These are phyloP conservation scores for Cerioporus squamosus DNA, from an alignment of 1,284 basidiomycete genomes.

Conservation along the genomic window DNA sequence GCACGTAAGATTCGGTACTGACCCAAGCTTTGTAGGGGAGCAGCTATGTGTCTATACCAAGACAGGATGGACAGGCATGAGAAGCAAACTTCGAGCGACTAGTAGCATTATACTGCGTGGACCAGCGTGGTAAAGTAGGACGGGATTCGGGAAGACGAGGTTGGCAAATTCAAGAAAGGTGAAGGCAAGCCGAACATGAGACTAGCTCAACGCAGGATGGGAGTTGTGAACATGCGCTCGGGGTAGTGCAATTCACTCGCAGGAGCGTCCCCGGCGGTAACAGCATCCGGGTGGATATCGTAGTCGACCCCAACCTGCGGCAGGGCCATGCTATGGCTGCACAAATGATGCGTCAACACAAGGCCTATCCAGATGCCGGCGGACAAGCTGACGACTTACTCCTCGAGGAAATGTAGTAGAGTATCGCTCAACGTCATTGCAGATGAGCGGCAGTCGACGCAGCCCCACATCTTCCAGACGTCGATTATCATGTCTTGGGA, in stretches of 20 bases:
- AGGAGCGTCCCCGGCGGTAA: slow-evolving; percentile 2
- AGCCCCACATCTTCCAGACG: slow-evolving; percentile 16
- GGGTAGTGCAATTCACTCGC: slow-evolving; percentile 10
- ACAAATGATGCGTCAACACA: neutral
- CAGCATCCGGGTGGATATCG: slow-evolving; percentile 15
- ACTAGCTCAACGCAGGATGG: slow-evolving; percentile 4
- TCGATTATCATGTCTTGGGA: neutral
- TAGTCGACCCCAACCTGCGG: slow-evolving; percentile 12
- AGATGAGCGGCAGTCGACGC: slow-evolving; percentile 10
- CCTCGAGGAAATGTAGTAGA: slow-evolving; percentile 4
- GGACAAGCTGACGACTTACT: neutral
- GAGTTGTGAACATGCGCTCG: slow-evolving; percentile 8
- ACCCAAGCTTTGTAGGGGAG: too few relatives aligned
- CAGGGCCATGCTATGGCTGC: neutral
- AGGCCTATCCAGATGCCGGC: too few relatives aligned
- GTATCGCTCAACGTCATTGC: slow-evolving; percentile 11
- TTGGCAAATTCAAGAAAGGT: too few relatives aligned
- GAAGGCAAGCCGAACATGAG: too few relatives aligned
- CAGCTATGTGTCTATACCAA: too few relatives aligned
- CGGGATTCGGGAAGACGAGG: too few relatives aligned
- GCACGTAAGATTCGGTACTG: too few relatives aligned
- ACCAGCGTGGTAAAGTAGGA: too few relatives aligned
- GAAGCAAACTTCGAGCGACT: too few relatives aligned
- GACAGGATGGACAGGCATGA: too few relatives aligned
- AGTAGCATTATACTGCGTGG: too few relatives aligned